These are phyloP conservation scores for Spergularia bocconei DNA, from an alignment of 148 eudicot species.

Conservation along the genomic window DNA sequence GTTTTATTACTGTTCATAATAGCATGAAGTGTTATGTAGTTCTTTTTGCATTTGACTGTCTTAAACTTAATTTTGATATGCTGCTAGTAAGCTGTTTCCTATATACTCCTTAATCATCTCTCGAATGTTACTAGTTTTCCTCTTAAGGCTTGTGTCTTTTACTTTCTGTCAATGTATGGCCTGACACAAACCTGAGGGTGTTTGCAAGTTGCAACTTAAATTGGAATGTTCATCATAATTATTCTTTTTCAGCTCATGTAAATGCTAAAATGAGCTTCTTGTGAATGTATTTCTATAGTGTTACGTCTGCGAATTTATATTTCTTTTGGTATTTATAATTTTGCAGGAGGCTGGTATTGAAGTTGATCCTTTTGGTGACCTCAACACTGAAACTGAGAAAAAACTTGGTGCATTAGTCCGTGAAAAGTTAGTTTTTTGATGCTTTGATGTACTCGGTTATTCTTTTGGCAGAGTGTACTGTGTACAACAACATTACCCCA, in stretches of 20 bases:
- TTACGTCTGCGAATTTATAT: constrained; percentile 7
- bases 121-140: not conserved
- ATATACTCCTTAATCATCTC: not conserved
- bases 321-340: constrained; percentile 11
- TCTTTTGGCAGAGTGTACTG: too few relatives aligned
- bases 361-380: constrained; percentile 84
- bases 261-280: not conserved
- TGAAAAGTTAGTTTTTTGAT: constrained; percentile 51
- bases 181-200: too few relatives aligned
- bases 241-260: not conserved
- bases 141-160: not conserved
- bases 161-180: not conserved
- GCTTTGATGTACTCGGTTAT: not conserved
- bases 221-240: too few relatives aligned
- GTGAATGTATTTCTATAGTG: not conserved
- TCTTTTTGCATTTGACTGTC: not conserved
- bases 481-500: too few relatives aligned
- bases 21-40: not conserved
- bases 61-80: not conserved
- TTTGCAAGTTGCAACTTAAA: too few relatives aligned
- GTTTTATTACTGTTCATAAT: not conserved
- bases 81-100: not conserved
- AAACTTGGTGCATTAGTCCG: constrained; percentile 79
- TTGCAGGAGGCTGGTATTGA: constrained; percentile 85
- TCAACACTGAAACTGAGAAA: constrained; percentile 85